A percentile compares a stretch with the other conserved stretches of the same genome.
phyloP scores from a whole-genome alignment of 2,329 filamentous ascomycete genomes.

The Fusarium sp. region DNA sequence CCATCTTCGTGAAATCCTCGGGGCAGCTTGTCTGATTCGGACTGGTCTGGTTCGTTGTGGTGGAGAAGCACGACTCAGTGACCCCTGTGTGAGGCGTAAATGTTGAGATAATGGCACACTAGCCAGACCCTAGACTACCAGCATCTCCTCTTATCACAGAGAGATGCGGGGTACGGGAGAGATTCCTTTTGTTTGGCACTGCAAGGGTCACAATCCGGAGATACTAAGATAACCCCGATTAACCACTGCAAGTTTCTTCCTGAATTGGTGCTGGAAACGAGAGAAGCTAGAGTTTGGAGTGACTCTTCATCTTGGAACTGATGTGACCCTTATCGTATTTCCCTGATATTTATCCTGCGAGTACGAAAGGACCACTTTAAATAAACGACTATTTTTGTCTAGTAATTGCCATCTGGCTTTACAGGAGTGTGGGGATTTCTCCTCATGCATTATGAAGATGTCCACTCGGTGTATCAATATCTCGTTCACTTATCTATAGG shows the following conservation, averaged over 20 bases:
- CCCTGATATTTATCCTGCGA: background rate
- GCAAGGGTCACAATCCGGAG: background rate
- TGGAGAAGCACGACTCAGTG: background rate
- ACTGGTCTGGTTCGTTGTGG: background rate
- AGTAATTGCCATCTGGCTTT: background rate
- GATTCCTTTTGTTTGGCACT: background rate
- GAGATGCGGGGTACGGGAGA: background rate
- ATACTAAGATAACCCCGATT: background rate
- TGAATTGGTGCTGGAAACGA: background rate
- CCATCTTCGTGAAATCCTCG: background rate
- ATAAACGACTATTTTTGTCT: background rate
- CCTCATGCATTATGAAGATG: background rate
- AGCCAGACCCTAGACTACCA: background rate
- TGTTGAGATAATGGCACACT: background rate
- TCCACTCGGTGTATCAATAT: background rate
- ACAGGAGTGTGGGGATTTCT: background rate
- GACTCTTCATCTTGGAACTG: background rate
- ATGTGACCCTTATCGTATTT: background rate
- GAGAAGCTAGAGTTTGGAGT: background rate
- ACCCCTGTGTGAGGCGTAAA: background rate
- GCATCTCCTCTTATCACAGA: background rate
- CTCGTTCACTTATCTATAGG: background rate
- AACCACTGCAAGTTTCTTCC: background rate
- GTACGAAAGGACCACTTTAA: background rate
- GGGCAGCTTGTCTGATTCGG: background rate